These are phyloP conservation scores for Yarrowia sp. DNA, from an alignment of 805 yeast genomes.

Conservation along the genomic window DNA sequence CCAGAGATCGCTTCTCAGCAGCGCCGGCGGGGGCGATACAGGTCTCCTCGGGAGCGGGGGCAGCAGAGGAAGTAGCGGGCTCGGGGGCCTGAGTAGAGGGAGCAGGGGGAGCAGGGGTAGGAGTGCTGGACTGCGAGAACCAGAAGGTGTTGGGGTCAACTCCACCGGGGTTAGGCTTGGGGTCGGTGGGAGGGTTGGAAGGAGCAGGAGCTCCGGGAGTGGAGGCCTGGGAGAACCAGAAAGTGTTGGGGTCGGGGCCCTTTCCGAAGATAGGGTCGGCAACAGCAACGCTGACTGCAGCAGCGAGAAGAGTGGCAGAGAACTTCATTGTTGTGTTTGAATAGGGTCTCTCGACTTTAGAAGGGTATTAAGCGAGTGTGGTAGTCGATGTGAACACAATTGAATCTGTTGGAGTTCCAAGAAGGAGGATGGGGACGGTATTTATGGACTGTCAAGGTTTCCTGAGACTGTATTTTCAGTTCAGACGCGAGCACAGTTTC, in stretches of 20 bases:
- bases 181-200: not conserved
- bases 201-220: conserved; percentile 17
- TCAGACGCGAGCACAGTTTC: not conserved
- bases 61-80: not conserved
- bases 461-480: not conserved
- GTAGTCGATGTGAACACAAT: conserved; percentile 18
- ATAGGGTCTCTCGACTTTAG: conserved; percentile 12
- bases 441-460: conserved; percentile 16
- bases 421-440: not conserved
- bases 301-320: conserved; percentile 18
- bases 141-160: conserved; percentile 22
- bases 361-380: conserved; percentile 20
- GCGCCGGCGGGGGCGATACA: conserved; percentile 6
- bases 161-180: conserved; percentile 8
- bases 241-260: conserved; percentile 19
- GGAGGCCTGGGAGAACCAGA: conserved; percentile 22
- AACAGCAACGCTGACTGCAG: conserved; percentile 8
- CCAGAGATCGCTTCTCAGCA: conserved; percentile 2
- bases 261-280: conserved; percentile 20
- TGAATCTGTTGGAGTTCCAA: conserved; percentile 5
- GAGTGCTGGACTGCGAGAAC: conserved; percentile 23
- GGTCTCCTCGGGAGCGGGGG: conserved; percentile 11
- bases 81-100: conserved; percentile 13
- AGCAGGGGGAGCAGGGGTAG: conserved; percentile 26
- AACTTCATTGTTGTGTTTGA: conserved; percentile 12